Percentiles rank a stretch among this genome's conserved stretches.
These are phyloP conservation scores for Venturiaceae sp. DNA, from an alignment of 2,329 filamentous ascomycete genomes.

Conservation along the genomic window DNA sequence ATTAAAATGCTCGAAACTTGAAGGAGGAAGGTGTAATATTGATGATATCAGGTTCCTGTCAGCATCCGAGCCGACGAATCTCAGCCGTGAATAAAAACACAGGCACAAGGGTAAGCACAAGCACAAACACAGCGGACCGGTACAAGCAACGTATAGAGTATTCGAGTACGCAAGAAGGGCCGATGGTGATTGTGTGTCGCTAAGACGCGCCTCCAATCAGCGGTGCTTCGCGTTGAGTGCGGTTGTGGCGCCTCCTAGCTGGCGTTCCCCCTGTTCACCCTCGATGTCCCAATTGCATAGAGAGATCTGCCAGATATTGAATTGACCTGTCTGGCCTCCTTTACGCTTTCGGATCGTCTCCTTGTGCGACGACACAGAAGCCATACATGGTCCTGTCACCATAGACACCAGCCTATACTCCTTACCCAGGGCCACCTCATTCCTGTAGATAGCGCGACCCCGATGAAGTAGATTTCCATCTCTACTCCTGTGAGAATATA, in stretches of 20 bases:
- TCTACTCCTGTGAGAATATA: not conserved
- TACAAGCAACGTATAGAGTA: too few species aligned
- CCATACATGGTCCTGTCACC: not conserved
- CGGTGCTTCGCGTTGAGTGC: not conserved
- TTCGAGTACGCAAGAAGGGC: not conserved
- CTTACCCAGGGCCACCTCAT: not conserved
- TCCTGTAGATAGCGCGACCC: not conserved
- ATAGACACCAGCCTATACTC: not conserved
- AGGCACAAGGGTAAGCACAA: not conserved
- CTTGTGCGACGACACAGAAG: too few species aligned
- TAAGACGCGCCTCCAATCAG: not conserved
- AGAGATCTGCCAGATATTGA: not conserved
- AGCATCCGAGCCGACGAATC: not conserved
- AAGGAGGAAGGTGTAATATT: not conserved
- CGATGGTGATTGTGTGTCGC: not conserved
- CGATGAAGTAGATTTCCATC: too few species aligned
- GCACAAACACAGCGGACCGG: not conserved
- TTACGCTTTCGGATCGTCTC: not conserved
- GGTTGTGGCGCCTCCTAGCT: not conserved
- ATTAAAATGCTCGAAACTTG: not conserved
- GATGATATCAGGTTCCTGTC: not conserved
- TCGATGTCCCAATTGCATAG: not conserved
- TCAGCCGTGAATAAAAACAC: not conserved
- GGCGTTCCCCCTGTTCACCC: not conserved
- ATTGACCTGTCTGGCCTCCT: not conserved